Evolutionary conservation across 768 basidiomycete genomes (phyloP).

Genomic region (Kwoniella europaea): DNA sequence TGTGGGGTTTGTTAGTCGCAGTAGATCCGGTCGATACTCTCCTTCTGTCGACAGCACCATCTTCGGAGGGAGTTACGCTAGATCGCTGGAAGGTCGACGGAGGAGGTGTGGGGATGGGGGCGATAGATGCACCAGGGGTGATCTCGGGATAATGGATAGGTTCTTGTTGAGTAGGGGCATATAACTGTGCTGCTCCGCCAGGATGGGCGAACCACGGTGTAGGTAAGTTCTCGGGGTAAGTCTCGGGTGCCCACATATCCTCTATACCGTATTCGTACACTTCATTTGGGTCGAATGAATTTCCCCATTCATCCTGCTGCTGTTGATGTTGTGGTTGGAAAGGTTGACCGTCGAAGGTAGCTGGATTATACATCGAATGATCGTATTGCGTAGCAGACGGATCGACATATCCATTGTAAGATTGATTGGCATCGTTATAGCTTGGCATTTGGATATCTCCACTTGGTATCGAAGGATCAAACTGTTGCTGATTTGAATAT

Average conservation of each 20-base stretch:
- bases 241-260: slow-evolving; percentile 53
- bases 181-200: slow-evolving; percentile 48
- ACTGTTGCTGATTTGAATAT: background rate
- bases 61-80: slow-evolving; percentile 2
- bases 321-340: background rate
- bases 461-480: background rate
- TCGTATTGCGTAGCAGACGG: background rate
- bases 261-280: slow-evolving; percentile 18
- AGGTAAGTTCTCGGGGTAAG: slow-evolving; percentile 52
- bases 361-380: background rate
- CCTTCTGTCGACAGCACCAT: background rate
- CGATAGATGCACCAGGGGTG: slow-evolving; percentile 17
- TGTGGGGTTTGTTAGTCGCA: slow-evolving; percentile 37
- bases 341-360: background rate
- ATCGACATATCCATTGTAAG: background rate
- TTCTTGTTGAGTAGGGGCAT: slow-evolving; percentile 26
- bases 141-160: slow-evolving; percentile 36
- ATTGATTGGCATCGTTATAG: background rate
- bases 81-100: background rate
- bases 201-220: slow-evolving; percentile 53
- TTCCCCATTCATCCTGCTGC: background rate
- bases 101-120: slow-evolving; percentile 10
- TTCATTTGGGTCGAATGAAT: background rate
- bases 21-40: slow-evolving; percentile 7
- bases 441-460: slow-evolving; percentile 2